These are phyloP conservation scores for Escallonia rubra DNA, from an alignment of 129 eudicot genomes.

Conservation along the genomic window DNA sequence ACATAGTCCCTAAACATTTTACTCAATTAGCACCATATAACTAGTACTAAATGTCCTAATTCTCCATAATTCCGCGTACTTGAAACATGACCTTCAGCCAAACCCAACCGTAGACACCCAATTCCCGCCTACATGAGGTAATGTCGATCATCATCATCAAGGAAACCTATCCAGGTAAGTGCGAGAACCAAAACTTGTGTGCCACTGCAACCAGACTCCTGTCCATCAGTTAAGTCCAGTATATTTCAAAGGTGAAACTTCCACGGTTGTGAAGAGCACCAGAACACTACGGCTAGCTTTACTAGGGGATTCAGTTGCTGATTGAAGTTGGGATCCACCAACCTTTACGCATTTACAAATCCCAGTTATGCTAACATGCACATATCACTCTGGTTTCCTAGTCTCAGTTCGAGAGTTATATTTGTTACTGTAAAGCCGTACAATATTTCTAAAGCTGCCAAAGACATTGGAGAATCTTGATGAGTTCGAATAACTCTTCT, in stretches of 20 bases:
- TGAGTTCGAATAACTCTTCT: conserved; percentile 15
- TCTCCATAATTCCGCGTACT: not conserved
- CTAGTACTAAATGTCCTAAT: not conserved
- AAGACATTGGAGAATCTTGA: conserved; percentile 10
- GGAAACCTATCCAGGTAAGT: not conserved
- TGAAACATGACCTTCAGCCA: not conserved
- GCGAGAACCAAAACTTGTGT: not conserved
- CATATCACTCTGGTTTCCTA: conserved; percentile 6
- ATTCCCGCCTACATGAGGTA: not conserved
- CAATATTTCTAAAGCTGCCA: conserved; percentile 20
- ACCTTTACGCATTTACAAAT: not conserved
- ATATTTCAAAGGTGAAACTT: too few relatives aligned
- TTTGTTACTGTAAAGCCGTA: conserved; percentile 13
- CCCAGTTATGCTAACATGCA: not conserved
- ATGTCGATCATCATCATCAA: not conserved
- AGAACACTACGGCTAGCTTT: not conserved
- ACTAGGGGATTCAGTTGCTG: too few relatives aligned
- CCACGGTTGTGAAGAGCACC: not conserved
- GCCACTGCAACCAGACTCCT: not conserved
- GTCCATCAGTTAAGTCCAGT: too few relatives aligned
- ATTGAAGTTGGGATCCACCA: not conserved
- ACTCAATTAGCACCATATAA: not conserved
- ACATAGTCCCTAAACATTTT: not conserved
- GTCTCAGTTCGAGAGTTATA: conserved; percentile 9
- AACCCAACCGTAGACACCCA: not conserved